phyloP scores from a whole-genome alignment of 2,329 filamentous ascomycete genomes.

The Pseudohalonectria lignicola region DNA sequence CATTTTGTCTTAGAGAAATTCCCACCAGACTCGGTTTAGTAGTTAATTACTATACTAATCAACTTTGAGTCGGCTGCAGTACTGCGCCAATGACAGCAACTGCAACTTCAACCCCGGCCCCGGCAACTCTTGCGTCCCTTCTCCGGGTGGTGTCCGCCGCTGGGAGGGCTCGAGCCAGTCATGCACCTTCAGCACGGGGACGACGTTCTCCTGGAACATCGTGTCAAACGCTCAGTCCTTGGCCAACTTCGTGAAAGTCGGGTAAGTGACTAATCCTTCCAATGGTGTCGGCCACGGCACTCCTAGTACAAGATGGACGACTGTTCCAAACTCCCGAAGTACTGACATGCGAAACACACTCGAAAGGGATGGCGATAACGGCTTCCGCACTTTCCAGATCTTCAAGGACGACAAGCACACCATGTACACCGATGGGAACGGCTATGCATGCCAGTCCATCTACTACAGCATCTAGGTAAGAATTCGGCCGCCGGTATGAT shows the following conservation, averaged over 20 bases:
- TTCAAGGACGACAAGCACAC: constrained; percentile 7
- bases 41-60: too few relatives aligned
- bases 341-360: too few relatives aligned
- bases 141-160: not conserved
- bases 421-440: constrained; percentile 7
- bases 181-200: constrained; percentile 10
- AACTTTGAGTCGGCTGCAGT: too few relatives aligned
- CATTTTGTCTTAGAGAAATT: too few relatives aligned
- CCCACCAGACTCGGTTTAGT: too few relatives aligned
- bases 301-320: too few relatives aligned
- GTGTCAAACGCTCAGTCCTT: constrained; percentile 5
- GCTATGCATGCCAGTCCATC: constrained; percentile 5
- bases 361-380: constrained; percentile 5
- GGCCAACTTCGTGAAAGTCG: constrained; percentile 6
- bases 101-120: constrained; percentile 6
- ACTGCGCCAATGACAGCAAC: constrained; percentile 12
- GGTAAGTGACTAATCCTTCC: constrained; percentile 6
- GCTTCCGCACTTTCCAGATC: constrained; percentile 4
- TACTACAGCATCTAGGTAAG: constrained; percentile 6
- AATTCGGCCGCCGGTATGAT: too few relatives aligned
- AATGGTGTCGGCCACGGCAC: too few relatives aligned
- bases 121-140: constrained; percentile 4
- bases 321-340: too few relatives aligned
- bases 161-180: constrained; percentile 9
- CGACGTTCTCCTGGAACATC: constrained; percentile 10